These are phyloP conservation scores for Phalaenopsis hybrid DNA, from an alignment of 116 monocot species.

Conservation along the genomic window DNA sequence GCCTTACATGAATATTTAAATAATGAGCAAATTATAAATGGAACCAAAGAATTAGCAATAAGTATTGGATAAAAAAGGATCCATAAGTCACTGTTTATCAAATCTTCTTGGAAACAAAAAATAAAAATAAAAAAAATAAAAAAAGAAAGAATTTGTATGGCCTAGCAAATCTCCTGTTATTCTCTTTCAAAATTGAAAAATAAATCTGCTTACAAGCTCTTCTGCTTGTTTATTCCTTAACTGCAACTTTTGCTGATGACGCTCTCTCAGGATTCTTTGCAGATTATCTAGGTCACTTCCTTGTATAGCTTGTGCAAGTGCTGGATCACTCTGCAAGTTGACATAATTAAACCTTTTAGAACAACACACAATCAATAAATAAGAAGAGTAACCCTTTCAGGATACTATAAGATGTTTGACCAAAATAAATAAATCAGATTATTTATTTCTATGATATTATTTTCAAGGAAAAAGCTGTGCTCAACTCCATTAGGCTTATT, in stretches of 20 bases:
- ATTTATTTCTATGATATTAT: not conserved
- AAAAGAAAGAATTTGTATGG: too few species aligned
- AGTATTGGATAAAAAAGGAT: not conserved
- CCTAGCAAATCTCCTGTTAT: not conserved
- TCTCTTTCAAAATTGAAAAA: not conserved
- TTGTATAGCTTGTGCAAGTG: constrained; percentile 69
- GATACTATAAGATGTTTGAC: not conserved
- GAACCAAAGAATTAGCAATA: not conserved
- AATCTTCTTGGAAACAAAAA: not conserved
- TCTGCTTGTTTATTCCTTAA: constrained; percentile 65
- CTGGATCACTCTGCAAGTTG: constrained; percentile 72
- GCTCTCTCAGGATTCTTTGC: constrained; percentile 64
- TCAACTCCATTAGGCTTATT: not conserved
- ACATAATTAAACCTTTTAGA: not conserved
- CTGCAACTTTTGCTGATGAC: constrained; percentile 64
- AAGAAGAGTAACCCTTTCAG: not conserved
- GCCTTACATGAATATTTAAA: not conserved
- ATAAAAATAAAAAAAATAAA: too few species aligned
- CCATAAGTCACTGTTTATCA: not conserved
- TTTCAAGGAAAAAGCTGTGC: not conserved
- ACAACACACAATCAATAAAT: not conserved
- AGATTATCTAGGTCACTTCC: constrained; percentile 63
- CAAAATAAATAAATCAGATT: not conserved
- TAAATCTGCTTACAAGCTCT: constrained; percentile 37
- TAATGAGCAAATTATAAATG: not conserved